A percentile compares a stretch with the other conserved stretches of the same genome.
phyloP scores from a whole-genome alignment of 345 rosid genomes.

The Nephelium lappaceum region DNA sequence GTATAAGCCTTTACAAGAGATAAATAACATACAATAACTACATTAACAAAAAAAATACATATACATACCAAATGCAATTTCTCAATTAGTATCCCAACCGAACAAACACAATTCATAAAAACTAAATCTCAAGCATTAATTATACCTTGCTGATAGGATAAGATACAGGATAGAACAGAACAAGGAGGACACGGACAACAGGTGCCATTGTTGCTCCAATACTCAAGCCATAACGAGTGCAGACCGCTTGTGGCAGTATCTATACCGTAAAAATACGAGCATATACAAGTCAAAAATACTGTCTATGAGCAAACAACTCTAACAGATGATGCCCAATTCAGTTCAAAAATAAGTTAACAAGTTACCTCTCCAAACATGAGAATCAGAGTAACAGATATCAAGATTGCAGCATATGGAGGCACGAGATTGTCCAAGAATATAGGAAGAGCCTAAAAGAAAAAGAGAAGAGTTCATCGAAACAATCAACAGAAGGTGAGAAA shows the following conservation, averaged over 20 bases:
- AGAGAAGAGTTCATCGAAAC: constrained; percentile 12
- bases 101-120: constrained; percentile 11
- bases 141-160: constrained; percentile 96
- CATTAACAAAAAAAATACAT: neutral
- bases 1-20: constrained; percentile 15
- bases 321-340: constrained; percentile 1
- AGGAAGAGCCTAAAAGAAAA: constrained; percentile 62
- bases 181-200: constrained; percentile 69
- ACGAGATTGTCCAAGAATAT: constrained; percentile 84
- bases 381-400: constrained; percentile 82
- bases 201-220: constrained; percentile 93
- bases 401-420: constrained; percentile 79
- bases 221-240: constrained; percentile 88
- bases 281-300: constrained; percentile 1
- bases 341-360: neutral
- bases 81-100: constrained; percentile 6
- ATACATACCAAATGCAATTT: neutral
- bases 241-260: constrained; percentile 94
- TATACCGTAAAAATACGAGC: constrained; percentile 27
- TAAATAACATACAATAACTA: constrained; percentile 1
- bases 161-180: constrained; percentile 75
- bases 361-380: constrained; percentile 87
- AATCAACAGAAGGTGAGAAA: neutral
- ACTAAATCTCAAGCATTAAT: neutral
- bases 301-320: neutral